Conservation (phyloP, 2,329 filamentous ascomycete genomes). For the Alternaria sp. region DNA sequence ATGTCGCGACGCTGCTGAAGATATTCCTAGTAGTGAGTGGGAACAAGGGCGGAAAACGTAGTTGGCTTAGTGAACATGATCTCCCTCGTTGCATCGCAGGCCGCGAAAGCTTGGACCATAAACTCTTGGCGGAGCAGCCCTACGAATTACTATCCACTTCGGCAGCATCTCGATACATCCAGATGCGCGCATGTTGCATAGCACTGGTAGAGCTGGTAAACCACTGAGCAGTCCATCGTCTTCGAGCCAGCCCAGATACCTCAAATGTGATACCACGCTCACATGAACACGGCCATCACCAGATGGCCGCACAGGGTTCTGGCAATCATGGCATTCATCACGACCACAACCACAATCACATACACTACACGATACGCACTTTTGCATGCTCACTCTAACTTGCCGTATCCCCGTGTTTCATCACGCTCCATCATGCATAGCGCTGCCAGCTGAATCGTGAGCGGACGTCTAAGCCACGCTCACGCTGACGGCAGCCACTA, state of each 20-base stretch:
- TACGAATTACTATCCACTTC: background rate
- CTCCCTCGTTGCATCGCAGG: conserved; percentile 9
- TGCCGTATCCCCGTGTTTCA: conserved; percentile 23
- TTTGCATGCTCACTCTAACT: background rate
- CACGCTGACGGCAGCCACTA: conserved; percentile 26
- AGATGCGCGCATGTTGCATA: background rate
- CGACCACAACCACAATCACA: background rate
- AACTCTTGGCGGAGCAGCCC: conserved; percentile 15
- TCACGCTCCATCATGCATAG: conserved; percentile 24
- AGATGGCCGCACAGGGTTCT: conserved; percentile 21
- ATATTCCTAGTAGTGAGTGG: background rate
- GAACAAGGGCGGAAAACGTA: background rate
- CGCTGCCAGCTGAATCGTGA: conserved; percentile 30
- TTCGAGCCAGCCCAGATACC: background rate
- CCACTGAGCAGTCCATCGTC: background rate
- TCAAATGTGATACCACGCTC: background rate
- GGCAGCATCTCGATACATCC: background rate
- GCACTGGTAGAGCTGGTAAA: background rate
- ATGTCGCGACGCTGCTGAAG: background rate
- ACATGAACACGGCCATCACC: background rate
- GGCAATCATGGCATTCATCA: background rate
- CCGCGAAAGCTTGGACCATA: conserved; percentile 10
- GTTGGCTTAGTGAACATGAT: conserved; percentile 4
- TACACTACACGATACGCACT: background rate
- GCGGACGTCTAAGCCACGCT: conserved; percentile 42